A percentile compares a stretch with the other conserved stretches of the same genome.
Conservation (phyloP, 306 rosid species). For the Cucurbita moschata region DNA sequence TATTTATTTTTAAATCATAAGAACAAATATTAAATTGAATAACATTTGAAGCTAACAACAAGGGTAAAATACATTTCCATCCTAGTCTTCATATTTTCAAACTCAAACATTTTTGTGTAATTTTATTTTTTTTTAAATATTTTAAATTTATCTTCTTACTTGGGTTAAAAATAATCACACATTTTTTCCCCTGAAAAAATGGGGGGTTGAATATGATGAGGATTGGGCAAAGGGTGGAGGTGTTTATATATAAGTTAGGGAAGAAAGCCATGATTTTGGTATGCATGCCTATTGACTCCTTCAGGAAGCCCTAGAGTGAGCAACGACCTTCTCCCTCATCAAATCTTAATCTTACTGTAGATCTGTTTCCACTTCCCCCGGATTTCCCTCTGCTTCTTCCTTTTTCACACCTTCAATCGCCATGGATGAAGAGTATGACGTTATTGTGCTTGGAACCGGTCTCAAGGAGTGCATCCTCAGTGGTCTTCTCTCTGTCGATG, state of each 20-base stretch:
- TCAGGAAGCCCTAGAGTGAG: neutral
- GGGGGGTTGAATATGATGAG: neutral
- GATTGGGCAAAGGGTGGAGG: neutral
- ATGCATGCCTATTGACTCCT: neutral
- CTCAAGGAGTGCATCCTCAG: constrained; percentile 98
- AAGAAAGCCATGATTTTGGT: neutral
- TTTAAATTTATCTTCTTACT: too few species aligned
- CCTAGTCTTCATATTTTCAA: too few species aligned
- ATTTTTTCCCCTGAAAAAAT: neutral
- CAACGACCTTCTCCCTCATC: neutral
- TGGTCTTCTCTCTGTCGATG: constrained; percentile 98
- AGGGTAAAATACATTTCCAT: too few species aligned
- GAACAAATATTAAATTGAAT: too few species aligned
- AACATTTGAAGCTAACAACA: too few species aligned
- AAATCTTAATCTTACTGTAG: neutral
- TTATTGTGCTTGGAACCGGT: constrained; percentile 79
- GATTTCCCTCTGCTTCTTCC: neutral
- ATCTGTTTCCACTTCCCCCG: neutral
- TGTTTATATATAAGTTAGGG: neutral
- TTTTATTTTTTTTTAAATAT: too few species aligned
- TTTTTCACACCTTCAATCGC: neutral
- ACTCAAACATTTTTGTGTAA: too few species aligned
- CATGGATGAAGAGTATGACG: constrained; percentile 93
- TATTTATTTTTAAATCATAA: too few species aligned
- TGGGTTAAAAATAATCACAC: neutral